These are phyloP conservation scores for Aspergillus latus DNA, from an alignment of 2,329 filamentous ascomycete genomes.

Conservation along the genomic window DNA sequence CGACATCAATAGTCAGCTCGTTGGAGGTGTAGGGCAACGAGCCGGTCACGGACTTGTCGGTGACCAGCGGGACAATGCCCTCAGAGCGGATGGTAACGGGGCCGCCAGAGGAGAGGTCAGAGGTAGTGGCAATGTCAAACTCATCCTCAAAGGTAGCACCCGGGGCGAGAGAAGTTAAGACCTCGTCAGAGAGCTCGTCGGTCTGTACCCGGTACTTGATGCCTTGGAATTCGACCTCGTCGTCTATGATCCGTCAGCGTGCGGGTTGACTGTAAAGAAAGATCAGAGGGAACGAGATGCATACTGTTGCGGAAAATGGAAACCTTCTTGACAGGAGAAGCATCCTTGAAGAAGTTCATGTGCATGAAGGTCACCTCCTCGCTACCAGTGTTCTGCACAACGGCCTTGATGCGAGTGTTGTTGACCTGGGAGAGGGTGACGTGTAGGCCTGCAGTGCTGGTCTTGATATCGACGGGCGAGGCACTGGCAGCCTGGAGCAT, in stretches of 20 bases:
- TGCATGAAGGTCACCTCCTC: constrained; percentile 37
- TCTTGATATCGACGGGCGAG: constrained; percentile 18
- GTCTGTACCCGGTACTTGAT: constrained; percentile 31
- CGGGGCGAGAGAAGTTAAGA: constrained; percentile 31
- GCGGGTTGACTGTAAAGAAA: background rate
- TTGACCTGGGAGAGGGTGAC: constrained; percentile 33
- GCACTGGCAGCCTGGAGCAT: constrained; percentile 21
- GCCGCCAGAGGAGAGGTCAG: constrained; percentile 51
- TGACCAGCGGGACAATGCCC: constrained; percentile 54
- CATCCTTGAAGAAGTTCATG: constrained; percentile 39
- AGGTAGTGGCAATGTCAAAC: constrained; percentile 37
- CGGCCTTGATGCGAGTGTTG: constrained; percentile 38
- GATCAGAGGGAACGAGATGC: background rate
- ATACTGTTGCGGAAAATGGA: constrained; percentile 34
- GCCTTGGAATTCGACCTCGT: constrained; percentile 34
- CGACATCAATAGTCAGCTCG: constrained; percentile 56
- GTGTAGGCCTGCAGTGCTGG: constrained; percentile 25
- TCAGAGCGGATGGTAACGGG: constrained; percentile 52
- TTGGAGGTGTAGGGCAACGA: constrained; percentile 61
- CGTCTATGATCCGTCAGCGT: constrained; percentile 20
- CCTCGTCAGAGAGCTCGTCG: constrained; percentile 29
- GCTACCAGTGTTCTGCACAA: constrained; percentile 36
- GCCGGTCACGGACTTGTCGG: constrained; percentile 53
- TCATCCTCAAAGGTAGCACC: constrained; percentile 33
- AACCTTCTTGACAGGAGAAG: constrained; percentile 38